Base-by-base conservation (phyloP, 352 stramenopile genomes). In the Aphanomyces invadans region DNA sequence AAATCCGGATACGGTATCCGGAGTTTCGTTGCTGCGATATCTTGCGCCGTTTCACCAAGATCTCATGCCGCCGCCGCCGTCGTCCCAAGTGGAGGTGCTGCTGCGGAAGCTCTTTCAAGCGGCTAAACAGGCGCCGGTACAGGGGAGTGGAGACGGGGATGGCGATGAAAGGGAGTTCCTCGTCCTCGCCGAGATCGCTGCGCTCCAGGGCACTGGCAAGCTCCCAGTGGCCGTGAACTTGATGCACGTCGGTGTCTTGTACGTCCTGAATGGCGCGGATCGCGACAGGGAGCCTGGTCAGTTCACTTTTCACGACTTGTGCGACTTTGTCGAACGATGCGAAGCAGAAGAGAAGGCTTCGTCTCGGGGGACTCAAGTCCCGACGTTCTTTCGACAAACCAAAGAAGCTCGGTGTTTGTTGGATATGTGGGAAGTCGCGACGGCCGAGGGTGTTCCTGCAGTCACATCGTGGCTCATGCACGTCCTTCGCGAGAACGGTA, bases 1-100 rank as follows among this genome's bases (percentile, higher is more conserved):
- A n/a, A n/a, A 62, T 62, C 53, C 53, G 53, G 15, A 62, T 62
- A 53, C 7, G n/a, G 36, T n/a, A 52, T 52, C 44, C 44, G 44
- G 44, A 45, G 4, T 42, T 15, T 42, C 7, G 7, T 42, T 42
- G 7, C 36, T 19, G 19, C 19, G 44, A 52, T 9, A 25, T 52
- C 21, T 52, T 25, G 44, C 7, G 44, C 44, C 44, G 21, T 52
- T 25, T 23, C 44, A n/a, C 7, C 10, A n/a, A 25, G 44, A 54
- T 15, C 26, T 29, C n/a, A 54, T 31, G 46, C 46, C 21, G 2
- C 10, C 26, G 46, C 10, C 46, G n/a, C 46, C 10, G 10, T 10
- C 26, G 17, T 23, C 21, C 38, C 29, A 55, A 21, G 45, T 57
- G 26, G 42, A 67, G 4, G 60, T 31, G 45, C 46, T 67, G 10